These are phyloP conservation scores for Cladophialophora immunda DNA, from an alignment of 2,329 filamentous ascomycete species.

Conservation along the genomic window DNA sequence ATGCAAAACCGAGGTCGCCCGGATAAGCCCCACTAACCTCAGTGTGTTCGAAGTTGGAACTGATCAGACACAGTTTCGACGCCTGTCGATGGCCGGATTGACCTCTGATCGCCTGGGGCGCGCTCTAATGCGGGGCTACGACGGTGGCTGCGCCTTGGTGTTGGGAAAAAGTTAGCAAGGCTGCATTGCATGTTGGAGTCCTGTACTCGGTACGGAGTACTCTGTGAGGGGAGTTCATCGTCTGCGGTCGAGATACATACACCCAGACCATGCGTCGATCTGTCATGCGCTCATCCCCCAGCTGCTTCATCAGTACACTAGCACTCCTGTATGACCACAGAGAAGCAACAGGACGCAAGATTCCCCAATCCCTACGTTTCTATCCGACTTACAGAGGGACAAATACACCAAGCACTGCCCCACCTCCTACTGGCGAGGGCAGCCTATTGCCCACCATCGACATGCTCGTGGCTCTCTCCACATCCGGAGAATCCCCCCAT, in stretches of 20 bases:
- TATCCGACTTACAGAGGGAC: neutral
- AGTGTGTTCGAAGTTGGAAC: neutral
- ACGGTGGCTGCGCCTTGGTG: neutral
- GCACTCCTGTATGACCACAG: neutral
- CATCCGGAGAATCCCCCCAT: slow-evolving; percentile 28
- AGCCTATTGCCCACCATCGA: slow-evolving; percentile 1
- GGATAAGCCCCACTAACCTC: slow-evolving; percentile 18
- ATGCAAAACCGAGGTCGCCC: neutral
- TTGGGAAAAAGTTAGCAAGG: neutral
- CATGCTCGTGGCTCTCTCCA: slow-evolving; percentile 23
- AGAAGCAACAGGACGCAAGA: neutral
- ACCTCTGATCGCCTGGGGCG: neutral
- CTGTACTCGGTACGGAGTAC: no score
- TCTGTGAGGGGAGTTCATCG: neutral
- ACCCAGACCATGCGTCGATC: neutral
- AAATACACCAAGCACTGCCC: slow-evolving; percentile 4
- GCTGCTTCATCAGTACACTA: neutral
- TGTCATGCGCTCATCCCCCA: neutral
- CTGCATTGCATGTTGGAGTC: neutral
- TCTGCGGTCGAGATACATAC: neutral
- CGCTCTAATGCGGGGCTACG: neutral
- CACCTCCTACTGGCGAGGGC: neutral
- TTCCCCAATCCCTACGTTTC: neutral
- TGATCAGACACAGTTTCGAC: neutral
- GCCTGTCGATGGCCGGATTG: neutral